Base-by-base conservation (phyloP, 1,284 basidiomycete genomes). In the Ustilago xerochloae region DNA sequence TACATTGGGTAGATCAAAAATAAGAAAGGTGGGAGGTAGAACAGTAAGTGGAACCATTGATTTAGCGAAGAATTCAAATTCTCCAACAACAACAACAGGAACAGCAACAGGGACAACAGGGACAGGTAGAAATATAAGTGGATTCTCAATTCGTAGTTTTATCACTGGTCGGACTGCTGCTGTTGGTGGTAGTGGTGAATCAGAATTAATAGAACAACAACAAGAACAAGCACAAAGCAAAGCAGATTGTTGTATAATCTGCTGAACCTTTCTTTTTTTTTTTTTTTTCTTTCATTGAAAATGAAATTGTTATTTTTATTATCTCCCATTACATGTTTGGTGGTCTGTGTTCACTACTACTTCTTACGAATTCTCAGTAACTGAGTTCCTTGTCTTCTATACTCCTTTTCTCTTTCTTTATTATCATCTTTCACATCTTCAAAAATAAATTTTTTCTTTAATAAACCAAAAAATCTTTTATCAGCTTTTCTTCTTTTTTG, bases 401-500 rank as follows among this genome's bases (percentile, higher is more conserved):
- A 83, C 51, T 69, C 63, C 6, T 46, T 28, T 10, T 38, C 64
- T 30, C 81, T 56, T 13, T 5, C 59, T 8, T 49, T 50, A 29
- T 82, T 68, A 18, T 83, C 81, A 53, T 83, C 81, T 13, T 55
- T 45, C 60, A 91, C 91, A 85, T 92, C 89, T 63, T 85, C 85
- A 90, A 92, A 94, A n/a, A 85, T 87, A 81, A 97, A 97, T 55
- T 89, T 87, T 79, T 92, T 94, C 84, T 90, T 93, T 58, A 97
- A 87, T 80, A 95, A 81, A 0, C 86, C 84, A 83, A 97, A 97
- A 86, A 97, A 97, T 0, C 92, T 89, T 81, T 91, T 94, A 84
- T 97, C 94, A 0, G 93, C 94, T 89, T 94, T 96, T 85, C 94
- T 88, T 49, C 94, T 88, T 82, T 96, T 96, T 86, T 95, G 94